Evolutionary conservation across 2,329 filamentous ascomycete species (phyloP).

Genomic region (Pseudogymnoascus sp.): DNA sequence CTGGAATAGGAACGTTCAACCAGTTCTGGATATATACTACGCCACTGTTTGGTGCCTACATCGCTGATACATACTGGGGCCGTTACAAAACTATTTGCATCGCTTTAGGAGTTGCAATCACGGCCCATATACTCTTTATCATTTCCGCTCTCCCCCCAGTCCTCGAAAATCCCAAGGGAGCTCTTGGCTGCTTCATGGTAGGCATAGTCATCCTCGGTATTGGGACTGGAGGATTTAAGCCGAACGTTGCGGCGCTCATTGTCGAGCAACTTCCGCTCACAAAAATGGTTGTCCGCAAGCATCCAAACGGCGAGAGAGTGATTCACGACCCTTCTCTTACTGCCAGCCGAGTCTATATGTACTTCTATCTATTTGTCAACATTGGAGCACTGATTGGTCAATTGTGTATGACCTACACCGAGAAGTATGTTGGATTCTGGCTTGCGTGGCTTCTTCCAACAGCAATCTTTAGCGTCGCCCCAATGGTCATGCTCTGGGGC

Average conservation of each 20-base stretch:
- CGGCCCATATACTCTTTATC: slow-evolving; percentile 46
- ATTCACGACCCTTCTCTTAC: slow-evolving; percentile 53
- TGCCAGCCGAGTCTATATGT: slow-evolving; percentile 35
- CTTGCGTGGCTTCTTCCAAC: slow-evolving; percentile 34
- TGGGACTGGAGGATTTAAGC: slow-evolving; percentile 56
- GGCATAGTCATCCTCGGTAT: slow-evolving; percentile 44
- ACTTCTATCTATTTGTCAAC: slow-evolving; percentile 64
- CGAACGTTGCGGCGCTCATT: slow-evolving; percentile 56
- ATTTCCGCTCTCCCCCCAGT: slow-evolving; percentile 54
- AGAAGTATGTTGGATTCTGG: slow-evolving; percentile 43
- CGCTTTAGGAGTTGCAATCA: slow-evolving; percentile 36
- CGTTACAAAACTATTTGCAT: slow-evolving; percentile 55
- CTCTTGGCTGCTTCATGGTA: slow-evolving; percentile 47
- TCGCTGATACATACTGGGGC: slow-evolving; percentile 57
- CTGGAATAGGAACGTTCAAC: slow-evolving; percentile 42
- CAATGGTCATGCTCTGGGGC: slow-evolving; percentile 45
- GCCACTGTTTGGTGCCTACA: slow-evolving; percentile 42
- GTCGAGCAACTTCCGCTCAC: slow-evolving; percentile 46
- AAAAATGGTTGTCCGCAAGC: slow-evolving; percentile 33
- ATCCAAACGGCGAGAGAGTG: slow-evolving; percentile 50
- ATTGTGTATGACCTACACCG: slow-evolving; percentile 33
- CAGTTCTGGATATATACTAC: slow-evolving; percentile 41
- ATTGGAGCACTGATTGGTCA: slow-evolving; percentile 46
- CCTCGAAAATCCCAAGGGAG: slow-evolving; percentile 42
- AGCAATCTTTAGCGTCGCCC: too few species aligned